A percentile compares a stretch with the other conserved stretches of the same genome.
These are phyloP conservation scores for Claviceps cyperi DNA, from an alignment of 2,329 filamentous ascomycete species.

Conservation along the genomic window DNA sequence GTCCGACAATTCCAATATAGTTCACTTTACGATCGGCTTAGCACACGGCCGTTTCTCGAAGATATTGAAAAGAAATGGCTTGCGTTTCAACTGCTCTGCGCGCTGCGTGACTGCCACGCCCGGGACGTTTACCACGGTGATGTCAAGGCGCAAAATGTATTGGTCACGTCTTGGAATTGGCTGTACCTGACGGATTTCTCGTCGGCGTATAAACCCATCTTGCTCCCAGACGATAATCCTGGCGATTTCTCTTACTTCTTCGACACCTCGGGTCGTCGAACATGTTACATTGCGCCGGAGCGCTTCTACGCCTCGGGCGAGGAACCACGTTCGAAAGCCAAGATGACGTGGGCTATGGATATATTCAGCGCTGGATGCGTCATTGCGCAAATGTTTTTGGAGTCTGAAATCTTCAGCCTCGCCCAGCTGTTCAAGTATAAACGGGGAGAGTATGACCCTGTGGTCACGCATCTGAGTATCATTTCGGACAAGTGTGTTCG, in stretches of 20 bases:
- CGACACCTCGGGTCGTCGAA: constrained; percentile 78
- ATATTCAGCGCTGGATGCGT: constrained; percentile 95
- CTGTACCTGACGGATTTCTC: constrained; percentile 96
- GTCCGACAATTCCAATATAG: constrained; percentile 92
- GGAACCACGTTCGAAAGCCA: constrained; percentile 42
- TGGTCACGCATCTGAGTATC: constrained; percentile 63
- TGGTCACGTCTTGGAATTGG: constrained; percentile 99
- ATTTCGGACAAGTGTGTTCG: constrained; percentile 80
- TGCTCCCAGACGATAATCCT: constrained; percentile 89
- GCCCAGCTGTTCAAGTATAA: constrained; percentile 93
- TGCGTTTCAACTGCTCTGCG: constrained; percentile 86
- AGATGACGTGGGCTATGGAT: constrained; percentile 87
- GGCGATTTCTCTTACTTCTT: constrained; percentile 98
- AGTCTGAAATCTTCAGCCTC: constrained; percentile 92
- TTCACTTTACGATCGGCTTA: constrained; percentile 92
- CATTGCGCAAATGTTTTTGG: constrained; percentile 89
- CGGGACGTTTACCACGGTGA: constrained; percentile 89
- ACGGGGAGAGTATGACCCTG: constrained; percentile 81
- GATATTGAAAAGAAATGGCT: constrained; percentile 99
- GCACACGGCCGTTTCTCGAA: constrained; percentile 89
- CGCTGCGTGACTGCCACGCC: constrained; percentile 79
- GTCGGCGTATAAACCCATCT: constrained; percentile 84
- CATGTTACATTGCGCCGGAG: constrained; percentile 91
- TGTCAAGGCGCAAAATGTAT: constrained; percentile 93
- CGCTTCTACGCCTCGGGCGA: constrained; percentile 65